Conservation (phyloP, 163 green algal species). For the Scenedesmus sp. region DNA sequence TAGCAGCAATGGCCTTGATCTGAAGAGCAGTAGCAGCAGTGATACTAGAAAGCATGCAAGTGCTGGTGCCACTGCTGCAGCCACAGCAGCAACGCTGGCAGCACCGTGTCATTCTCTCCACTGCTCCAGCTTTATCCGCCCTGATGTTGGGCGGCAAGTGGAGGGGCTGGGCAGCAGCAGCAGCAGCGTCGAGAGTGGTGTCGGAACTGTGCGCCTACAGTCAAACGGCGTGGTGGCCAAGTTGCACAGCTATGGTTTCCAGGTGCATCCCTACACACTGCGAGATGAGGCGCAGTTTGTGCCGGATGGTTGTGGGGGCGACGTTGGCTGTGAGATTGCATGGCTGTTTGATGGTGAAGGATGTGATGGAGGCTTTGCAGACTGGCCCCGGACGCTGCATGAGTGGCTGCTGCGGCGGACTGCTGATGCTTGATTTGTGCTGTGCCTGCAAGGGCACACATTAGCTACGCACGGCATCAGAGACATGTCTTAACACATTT, state of each 20-base stretch:
- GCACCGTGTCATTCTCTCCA: neutral
- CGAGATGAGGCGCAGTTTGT: slow-evolving; percentile 60
- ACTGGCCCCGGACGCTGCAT: slow-evolving; percentile 42
- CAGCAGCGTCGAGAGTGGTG: neutral
- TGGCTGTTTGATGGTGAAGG: slow-evolving; percentile 34
- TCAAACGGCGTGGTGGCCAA: slow-evolving; percentile 41
- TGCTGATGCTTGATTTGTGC: neutral
- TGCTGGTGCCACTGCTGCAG: neutral
- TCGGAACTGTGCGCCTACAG: neutral
- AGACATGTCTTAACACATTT: too few species aligned
- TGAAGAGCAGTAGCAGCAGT: neutral
- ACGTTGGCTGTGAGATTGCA: slow-evolving; percentile 27
- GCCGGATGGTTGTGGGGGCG: neutral
- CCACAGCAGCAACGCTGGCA: neutral
- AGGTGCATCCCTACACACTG: slow-evolving; percentile 65
- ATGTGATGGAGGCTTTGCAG: slow-evolving; percentile 54
- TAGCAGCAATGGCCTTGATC: neutral
- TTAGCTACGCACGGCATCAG: too few species aligned
- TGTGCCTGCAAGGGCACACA: too few species aligned
- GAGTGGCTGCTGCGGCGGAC: slow-evolving; percentile 14
- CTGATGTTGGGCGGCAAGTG: neutral
- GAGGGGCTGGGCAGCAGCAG: neutral
- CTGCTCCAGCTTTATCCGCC: neutral
- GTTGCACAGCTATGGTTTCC: slow-evolving; percentile 4
- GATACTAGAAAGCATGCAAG: neutral